phyloP scores from a whole-genome alignment of 2,329 filamentous ascomycete genomes.

The Zymoseptoria brevis region DNA sequence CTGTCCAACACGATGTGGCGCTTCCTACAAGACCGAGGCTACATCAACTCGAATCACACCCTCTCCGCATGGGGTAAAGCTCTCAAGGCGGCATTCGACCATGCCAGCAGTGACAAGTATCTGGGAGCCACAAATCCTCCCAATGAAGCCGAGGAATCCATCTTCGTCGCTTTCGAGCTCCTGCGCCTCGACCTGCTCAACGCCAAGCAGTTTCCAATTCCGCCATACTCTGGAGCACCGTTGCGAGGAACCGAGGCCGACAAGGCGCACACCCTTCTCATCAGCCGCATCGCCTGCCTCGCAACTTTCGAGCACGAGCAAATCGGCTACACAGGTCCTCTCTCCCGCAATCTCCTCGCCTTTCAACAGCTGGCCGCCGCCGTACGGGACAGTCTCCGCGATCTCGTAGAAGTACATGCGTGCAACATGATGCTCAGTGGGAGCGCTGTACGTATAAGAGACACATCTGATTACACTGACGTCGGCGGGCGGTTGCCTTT shows the following conservation, averaged over 20 bases:
- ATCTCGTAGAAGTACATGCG: conserved; percentile 75
- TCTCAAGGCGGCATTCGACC: conserved; percentile 50
- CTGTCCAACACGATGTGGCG: conserved; percentile 73
- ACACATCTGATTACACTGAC: conserved; percentile 45
- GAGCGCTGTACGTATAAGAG: conserved; percentile 59
- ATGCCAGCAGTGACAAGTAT: conserved; percentile 21
- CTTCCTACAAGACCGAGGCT: conserved; percentile 81
- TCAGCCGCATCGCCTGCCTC: conserved; percentile 79
- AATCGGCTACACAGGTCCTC: conserved; percentile 87
- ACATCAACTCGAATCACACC: conserved; percentile 69
- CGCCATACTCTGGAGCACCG: conserved; percentile 49
- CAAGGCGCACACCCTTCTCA: conserved; percentile 67
- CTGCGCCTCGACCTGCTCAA: conserved; percentile 72
- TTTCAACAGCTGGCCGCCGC: conserved; percentile 78
- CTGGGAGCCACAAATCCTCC: conserved; percentile 49
- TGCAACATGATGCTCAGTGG: conserved; percentile 73
- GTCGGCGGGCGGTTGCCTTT: conserved; percentile 65
- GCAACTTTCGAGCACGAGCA: conserved; percentile 72
- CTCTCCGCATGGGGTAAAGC: conserved; percentile 80
- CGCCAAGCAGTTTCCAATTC: conserved; percentile 50
- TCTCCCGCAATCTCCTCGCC: conserved; percentile 80
- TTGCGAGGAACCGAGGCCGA: conserved; percentile 58
- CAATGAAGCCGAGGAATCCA: conserved; percentile 61
- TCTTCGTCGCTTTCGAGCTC: conserved; percentile 78
- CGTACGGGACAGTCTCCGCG: conserved; percentile 70